Conservation (phyloP, 345 rosid species). For the Hypericum perforatum region DNA sequence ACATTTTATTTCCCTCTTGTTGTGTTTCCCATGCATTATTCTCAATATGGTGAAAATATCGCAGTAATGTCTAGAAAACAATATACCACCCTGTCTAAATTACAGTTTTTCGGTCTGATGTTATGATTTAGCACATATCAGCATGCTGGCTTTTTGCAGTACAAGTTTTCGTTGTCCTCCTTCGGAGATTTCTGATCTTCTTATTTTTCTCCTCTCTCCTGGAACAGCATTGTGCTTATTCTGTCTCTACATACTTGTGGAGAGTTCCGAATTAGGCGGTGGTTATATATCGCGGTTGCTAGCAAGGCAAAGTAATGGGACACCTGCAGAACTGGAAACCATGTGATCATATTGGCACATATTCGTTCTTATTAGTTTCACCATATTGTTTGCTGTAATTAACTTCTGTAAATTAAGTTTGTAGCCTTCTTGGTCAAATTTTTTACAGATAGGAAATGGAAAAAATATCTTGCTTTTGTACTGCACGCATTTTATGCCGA, state of each 20-base stretch:
- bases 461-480: too few relatives aligned
- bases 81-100: too few relatives aligned
- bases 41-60: not conserved
- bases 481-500: too few relatives aligned
- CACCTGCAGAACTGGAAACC: slow-evolving; percentile 26
- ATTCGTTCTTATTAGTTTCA: too few relatives aligned
- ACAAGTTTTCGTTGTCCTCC: not conserved
- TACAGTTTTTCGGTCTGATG: too few relatives aligned
- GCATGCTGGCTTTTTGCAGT: too few relatives aligned
- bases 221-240: slow-evolving; percentile 67
- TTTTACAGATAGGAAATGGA: too few relatives aligned
- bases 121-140: too few relatives aligned
- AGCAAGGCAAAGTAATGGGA: slow-evolving; percentile 29
- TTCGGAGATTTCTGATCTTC: not conserved
- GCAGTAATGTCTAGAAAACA: not conserved
- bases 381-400: too few relatives aligned
- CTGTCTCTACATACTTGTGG: slow-evolving; percentile 62
- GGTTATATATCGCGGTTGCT: slow-evolving; percentile 22
- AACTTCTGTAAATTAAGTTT: too few relatives aligned
- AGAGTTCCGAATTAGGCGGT: slow-evolving; percentile 41
- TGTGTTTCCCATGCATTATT: not conserved
- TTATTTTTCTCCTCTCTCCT: not conserved
- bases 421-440: too few relatives aligned
- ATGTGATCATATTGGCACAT: not conserved
- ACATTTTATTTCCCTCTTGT: not conserved